Evolutionary conservation across 352 stramenopile species (phyloP), one percentile per base, ranked within the genome.

Genomic region (Phytophthora hybrid): DNA sequence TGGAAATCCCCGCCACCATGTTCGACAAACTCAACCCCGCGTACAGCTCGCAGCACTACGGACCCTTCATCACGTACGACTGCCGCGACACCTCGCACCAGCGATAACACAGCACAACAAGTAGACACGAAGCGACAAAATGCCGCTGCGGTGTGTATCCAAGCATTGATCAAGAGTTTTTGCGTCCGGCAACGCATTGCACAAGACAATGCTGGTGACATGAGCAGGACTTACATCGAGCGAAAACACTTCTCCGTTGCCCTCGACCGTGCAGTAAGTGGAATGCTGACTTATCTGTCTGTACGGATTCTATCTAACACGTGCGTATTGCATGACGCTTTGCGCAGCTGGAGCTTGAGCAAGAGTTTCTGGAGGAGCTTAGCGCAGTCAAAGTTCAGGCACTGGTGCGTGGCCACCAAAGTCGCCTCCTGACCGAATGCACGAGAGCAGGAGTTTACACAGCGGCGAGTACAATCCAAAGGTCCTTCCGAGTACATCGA

Each of bases 181-280:
- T 14, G 52, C 1, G 57, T 73, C n/a, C 80, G 84, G 47, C 32
- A 63, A 13, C 51, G 59, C 18, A 66, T 82, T 49, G 61, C 68
- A 21, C 23, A 72, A n/a, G 23, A 72, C 8, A 58, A 75, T 16
- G 88, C 86, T 10, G 54, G 70, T 10, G 66, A 73, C 11, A 59
- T 95, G n/a, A 93, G 81, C 44, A 78, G 85, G 7, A 72, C 65
- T 46, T 93, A 93, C 63, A 87, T 94, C 52, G 83, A 91, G 53
- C 79, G 74, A 5, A 78, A 85, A 11, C 88, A 95, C 61, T 72
- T 83, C 26, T 65, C 76, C 5, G 32, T 92, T 31, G 70, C 81
- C 9, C 60, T 92, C 8, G 59, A 79, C 0, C 72, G 76, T 46
- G 79, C 84, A 66, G 88, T 93, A 84, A 18, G 80, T 63, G 32